Percentiles rank a stretch among this genome's conserved stretches.
These are phyloP conservation scores for Colletotrichum sp. DNA, from an alignment of 2,329 filamentous ascomycete genomes.

Conservation along the genomic window DNA sequence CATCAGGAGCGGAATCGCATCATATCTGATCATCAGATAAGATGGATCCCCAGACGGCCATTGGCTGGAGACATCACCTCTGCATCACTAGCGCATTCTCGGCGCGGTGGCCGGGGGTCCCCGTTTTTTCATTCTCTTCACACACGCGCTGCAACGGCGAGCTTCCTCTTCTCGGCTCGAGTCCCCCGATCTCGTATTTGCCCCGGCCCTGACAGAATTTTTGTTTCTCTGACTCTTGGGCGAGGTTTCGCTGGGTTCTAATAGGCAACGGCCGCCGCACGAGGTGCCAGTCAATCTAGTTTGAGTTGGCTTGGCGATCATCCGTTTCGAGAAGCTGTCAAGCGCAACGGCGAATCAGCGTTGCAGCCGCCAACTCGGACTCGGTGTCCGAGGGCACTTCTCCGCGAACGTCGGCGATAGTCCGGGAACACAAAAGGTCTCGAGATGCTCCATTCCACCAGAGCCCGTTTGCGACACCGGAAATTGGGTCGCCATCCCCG, in stretches of 20 bases:
- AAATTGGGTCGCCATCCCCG: not conserved
- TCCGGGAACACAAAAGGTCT: not conserved
- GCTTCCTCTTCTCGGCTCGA: not conserved
- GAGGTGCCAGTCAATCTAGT: not conserved
- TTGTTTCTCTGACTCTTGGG: not conserved
- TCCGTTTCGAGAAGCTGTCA: not conserved
- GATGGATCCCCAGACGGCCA: constrained; percentile 10
- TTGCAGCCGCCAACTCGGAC: not conserved
- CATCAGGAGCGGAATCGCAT: constrained; percentile 12
- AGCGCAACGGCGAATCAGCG: not conserved
- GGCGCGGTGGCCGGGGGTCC: not conserved
- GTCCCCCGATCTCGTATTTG: not conserved
- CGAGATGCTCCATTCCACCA: not conserved
- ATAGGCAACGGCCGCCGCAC: not conserved
- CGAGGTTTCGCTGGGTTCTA: not conserved
- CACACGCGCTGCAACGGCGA: not conserved
- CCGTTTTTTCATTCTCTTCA: not conserved
- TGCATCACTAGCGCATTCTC: constrained; percentile 11
- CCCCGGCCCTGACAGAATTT: not conserved
- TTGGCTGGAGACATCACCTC: constrained; percentile 2
- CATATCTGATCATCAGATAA: constrained; percentile 26
- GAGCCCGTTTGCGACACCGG: not conserved
- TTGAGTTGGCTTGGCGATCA: not conserved
- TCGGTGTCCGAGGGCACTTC: constrained; percentile 1
- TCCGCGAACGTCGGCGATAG: constrained; percentile 6